Evolutionary conservation across 2,329 filamentous ascomycete genomes (phyloP).

Genomic region (Emmonsiellopsis sp.): DNA sequence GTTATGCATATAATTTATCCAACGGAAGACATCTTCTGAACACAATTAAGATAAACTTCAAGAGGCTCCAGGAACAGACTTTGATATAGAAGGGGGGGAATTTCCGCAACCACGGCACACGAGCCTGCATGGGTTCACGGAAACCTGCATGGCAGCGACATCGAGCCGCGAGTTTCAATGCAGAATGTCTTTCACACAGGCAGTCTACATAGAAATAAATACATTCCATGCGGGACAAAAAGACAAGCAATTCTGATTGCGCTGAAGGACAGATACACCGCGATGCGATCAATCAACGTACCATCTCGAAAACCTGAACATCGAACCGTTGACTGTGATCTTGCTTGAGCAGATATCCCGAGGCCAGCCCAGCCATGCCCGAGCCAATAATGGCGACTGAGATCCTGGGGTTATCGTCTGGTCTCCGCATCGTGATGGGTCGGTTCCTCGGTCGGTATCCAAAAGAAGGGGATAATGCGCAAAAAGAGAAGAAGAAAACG

Average conservation of each 20-base stretch:
- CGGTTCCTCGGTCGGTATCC: too few species aligned
- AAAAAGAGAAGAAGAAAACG: too few species aligned
- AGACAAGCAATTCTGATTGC: not conserved
- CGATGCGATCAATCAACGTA: slow-evolving; percentile 15
- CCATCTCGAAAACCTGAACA: slow-evolving; percentile 39
- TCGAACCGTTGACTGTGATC: slow-evolving; percentile 32
- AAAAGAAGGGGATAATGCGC: too few species aligned
- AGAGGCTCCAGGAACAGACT: too few species aligned
- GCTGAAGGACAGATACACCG: not conserved
- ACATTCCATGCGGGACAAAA: not conserved
- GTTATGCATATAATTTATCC: not conserved
- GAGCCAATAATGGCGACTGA: slow-evolving; percentile 39
- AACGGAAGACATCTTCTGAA: not conserved
- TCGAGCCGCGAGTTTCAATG: too few species aligned
- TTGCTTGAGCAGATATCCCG: slow-evolving; percentile 35
- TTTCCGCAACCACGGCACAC: too few species aligned
- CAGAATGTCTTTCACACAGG: too few species aligned
- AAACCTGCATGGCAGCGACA: too few species aligned
- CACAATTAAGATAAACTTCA: not conserved
- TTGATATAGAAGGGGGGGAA: too few species aligned
- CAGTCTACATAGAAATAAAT: not conserved
- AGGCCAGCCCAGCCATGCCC: slow-evolving; percentile 41
- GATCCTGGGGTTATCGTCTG: slow-evolving; percentile 7
- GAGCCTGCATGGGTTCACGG: too few species aligned
- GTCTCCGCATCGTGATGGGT: not conserved